Evolutionary conservation across 257 asterid species (phyloP), one percentile per base, ranked within the genome.

Genomic region (Handroanthus guayacan): DNA sequence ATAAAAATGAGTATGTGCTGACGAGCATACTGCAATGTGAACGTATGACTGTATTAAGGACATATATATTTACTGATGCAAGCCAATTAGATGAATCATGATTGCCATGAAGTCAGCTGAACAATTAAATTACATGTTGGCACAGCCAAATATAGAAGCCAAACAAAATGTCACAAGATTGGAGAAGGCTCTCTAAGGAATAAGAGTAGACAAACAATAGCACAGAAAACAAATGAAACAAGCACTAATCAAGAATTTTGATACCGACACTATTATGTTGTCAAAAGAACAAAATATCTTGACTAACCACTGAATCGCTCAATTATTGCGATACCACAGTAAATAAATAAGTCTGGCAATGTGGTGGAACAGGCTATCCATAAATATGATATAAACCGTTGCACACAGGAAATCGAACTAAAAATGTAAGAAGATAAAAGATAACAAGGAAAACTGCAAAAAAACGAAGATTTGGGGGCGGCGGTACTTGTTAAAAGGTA

Each of bases 1-100:
- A 95, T 89, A 87, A 92, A 95, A 80, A 79, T 81, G 77, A 95
- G 96, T 90, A 95, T 69, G 86, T 92, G 94, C 83, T 90, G 97
- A 50, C 92, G 96, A 82, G 93, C 96, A 79, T 89, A 92, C 99
- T 95, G 97, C 89, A 87, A 85, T 61, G 75, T 36, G 63, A 80
- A 67, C 77, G 43, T n/a, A 43, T 69, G 34, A 64, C 54, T 9
- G 63, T 11, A 39, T 74, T 74, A 72, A 12, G 48, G 55, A 12
- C 20, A 47, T 55, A 9, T 18, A 9, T 47, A 63, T 62, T 38
- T 58, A 77, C 61, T 14, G 47, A 74, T 47, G 57, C 50, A 39
- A 71, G 62, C 37, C 41, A 67, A 55, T 58, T 74, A 68, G 44
- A 74, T 71, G 45, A 62, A 60, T 38, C 64, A 36, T 8, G 48